Base-by-base conservation (phyloP, 2,329 filamentous ascomycete genomes). In the Aspergillus sp. region DNA sequence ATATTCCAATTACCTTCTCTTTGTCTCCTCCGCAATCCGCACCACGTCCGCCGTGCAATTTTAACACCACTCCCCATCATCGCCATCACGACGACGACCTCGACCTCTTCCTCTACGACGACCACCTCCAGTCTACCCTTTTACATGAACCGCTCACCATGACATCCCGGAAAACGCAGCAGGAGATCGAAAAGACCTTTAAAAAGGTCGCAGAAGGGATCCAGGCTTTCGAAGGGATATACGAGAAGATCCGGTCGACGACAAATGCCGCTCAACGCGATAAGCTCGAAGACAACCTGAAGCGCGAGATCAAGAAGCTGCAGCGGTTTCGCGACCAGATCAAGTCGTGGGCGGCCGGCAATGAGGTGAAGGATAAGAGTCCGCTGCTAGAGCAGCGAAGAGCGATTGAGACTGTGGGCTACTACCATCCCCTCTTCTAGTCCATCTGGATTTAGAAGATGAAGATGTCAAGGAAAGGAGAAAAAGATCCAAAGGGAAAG, bases 231-330 rank as follows among this genome's bases (percentile, higher is more conserved):
- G 89, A 97, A 66, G 79, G 78, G 63, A 96, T 97, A 62, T 94
- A 97, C 73, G 93, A 97, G 59, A 98, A 98, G 81, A 94, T 98
- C 56, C 86, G 91, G 62, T 83, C 90, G 58, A 89, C 89, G 45
- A 87, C 82, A 62, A 97, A 96, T 73, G 81, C 86, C 47, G 88
- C 93, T 51, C 93, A 97, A 72, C 95, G 96, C 69, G 93, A 97
- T 73, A 98, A 97, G 75, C 81, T 94, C 44, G 93, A 98, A 70
- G 93, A 98, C 73, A 88, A 93, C 66, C 79, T 98, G 58, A 98
- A 98, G 76, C 88, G 93, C 66, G 93, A 98, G 74, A 97, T 97
- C 80, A 98, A 98, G 83, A 98, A 98, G 79, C 82, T 98, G 48
- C 93, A 98, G 72, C 81, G 93, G 61, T 84, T 93, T 69, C 86